A percentile compares a stretch with the other conserved stretches of the same genome.
These are phyloP conservation scores for Suhomyces faveliae DNA, from an alignment of 805 yeast genomes.

Conservation along the genomic window DNA sequence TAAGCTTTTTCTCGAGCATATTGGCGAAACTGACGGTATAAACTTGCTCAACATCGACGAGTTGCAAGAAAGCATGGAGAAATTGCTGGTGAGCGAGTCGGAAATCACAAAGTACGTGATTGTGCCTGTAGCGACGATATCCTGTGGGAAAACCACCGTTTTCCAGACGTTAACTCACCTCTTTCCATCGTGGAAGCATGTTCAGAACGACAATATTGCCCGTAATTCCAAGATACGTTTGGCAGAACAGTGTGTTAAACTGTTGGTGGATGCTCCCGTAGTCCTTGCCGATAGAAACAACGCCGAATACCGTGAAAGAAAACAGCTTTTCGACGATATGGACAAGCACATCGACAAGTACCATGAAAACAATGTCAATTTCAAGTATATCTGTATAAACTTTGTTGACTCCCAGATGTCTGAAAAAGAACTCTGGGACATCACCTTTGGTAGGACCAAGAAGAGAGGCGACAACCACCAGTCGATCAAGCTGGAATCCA, in stretches of 20 bases:
- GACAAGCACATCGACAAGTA: slow-evolving; percentile 41
- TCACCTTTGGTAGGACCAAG: slow-evolving; percentile 60
- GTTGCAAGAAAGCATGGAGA: slow-evolving; percentile 24
- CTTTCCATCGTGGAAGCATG: slow-evolving; percentile 58
- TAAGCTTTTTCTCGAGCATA: slow-evolving; percentile 53
- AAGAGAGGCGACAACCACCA: slow-evolving; percentile 87
- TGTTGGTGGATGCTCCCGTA: slow-evolving; percentile 36
- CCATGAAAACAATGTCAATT: slow-evolving; percentile 33
- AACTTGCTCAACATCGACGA: slow-evolving; percentile 55
- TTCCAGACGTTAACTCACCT: slow-evolving; percentile 56
- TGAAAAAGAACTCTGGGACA: slow-evolving; percentile 40
- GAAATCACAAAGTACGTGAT: slow-evolving; percentile 58
- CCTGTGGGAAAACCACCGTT: slow-evolving; percentile 92
- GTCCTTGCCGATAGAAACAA: slow-evolving; percentile 85
- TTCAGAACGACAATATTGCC: slow-evolving; percentile 76
- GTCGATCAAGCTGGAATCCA: slow-evolving; percentile 59
- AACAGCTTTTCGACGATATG: slow-evolving; percentile 58
- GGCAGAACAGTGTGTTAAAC: slow-evolving; percentile 44
- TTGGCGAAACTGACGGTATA: slow-evolving; percentile 49
- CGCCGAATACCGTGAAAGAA: slow-evolving; percentile 67
- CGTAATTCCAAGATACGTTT: slow-evolving; percentile 49
- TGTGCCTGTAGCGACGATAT: slow-evolving; percentile 85
- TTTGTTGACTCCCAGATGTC: slow-evolving; percentile 43
- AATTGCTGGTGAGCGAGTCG: slow-evolving; percentile 14
- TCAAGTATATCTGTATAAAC: slow-evolving; percentile 66